Base-by-base conservation (phyloP, 805 yeast species). In the Saturnispora besseyi region DNA sequence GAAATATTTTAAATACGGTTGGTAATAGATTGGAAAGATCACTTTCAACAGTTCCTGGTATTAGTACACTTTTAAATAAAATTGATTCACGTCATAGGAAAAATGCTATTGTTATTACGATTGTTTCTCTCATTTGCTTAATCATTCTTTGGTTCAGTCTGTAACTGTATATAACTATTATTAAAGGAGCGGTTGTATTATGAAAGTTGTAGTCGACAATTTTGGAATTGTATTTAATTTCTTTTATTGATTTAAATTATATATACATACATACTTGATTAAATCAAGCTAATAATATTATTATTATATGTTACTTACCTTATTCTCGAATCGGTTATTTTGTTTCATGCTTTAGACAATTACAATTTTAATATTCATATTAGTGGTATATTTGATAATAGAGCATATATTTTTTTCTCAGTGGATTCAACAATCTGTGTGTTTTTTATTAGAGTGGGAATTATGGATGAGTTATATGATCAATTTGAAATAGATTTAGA, bases 1-100 rank as follows among this genome's bases (percentile, higher is more conserved):
- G 91, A 52, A 76, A 74, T 36, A 63, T 76, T 7, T 70, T 93
- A 48, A 72, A 73, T 50, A 77, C 71, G 52, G 85, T 93, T 5
- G 86, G 83, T 54, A 73, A 77, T 50, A 74, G 79, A 51, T 69
- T 90, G 49, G 71, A 80, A 52, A 75, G 75, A 40, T 72, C 86
- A 1, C 68, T 89, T 43, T 78, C 78, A 59, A 70, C 76, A 36
- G 76, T 93, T 45, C 99, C 99, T 0, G 97, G 97, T 0, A 69
- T 91, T 43, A 85, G 83, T 61, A 77, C 78, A 7, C 63, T 91
- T 49, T 78, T 91, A 30, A 70, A 82, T 9, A 84, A 83, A 65
- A 90, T 91, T 56, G 89, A 89, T 64, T 83, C 96, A 3, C 76
- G 98, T 60, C 83, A 90, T 65, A 86, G 82, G 69, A 79, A 96